phyloP scores from a whole-genome alignment of 2,329 filamentous ascomycete species.

The Microdochium bolleyi region DNA sequence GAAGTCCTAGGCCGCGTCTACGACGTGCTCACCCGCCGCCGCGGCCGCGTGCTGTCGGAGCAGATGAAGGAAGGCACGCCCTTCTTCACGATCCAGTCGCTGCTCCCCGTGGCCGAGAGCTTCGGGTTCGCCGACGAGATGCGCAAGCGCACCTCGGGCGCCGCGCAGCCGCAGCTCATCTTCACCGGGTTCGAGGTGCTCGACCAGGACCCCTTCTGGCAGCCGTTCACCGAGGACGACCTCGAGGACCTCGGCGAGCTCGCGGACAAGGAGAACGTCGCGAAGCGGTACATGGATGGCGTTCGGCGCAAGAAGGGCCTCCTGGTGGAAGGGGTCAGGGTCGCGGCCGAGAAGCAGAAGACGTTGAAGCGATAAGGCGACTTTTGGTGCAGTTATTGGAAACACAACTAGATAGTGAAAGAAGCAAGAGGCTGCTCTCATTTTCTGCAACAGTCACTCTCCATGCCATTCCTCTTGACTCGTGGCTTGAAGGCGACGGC shows the following conservation, averaged over 20 bases:
- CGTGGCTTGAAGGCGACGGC: too few relatives aligned
- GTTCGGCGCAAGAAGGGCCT: slow-evolving; percentile 84
- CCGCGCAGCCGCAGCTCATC: slow-evolving; percentile 84
- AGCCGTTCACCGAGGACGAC: slow-evolving; percentile 92
- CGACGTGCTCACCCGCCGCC: slow-evolving; percentile 90
- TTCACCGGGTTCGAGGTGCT: slow-evolving; percentile 90
- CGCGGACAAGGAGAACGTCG: slow-evolving; percentile 90
- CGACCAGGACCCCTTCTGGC: slow-evolving; percentile 96
- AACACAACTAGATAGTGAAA: background rate
- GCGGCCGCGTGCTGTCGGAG: slow-evolving; percentile 83
- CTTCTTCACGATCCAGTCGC: slow-evolving; percentile 87
- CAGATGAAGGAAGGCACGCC: slow-evolving; percentile 90
- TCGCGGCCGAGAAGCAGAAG: slow-evolving; percentile 88
- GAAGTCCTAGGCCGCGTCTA: slow-evolving; percentile 95
- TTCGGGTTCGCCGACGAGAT: slow-evolving; percentile 98
- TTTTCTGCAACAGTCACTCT: too few relatives aligned
- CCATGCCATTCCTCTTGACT: too few relatives aligned
- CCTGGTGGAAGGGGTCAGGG: slow-evolving; percentile 71
- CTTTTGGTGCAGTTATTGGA: too few relatives aligned
- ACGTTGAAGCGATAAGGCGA: slow-evolving; percentile 47
- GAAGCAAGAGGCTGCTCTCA: too few relatives aligned
- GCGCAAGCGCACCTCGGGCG: slow-evolving; percentile 84
- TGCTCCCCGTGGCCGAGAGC: slow-evolving; percentile 86
- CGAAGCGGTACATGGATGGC: slow-evolving; percentile 89
- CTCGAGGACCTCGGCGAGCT: slow-evolving; percentile 91